phyloP scores from a whole-genome alignment of 805 yeast genomes.

The Hermanozyma aechmeae region DNA sequence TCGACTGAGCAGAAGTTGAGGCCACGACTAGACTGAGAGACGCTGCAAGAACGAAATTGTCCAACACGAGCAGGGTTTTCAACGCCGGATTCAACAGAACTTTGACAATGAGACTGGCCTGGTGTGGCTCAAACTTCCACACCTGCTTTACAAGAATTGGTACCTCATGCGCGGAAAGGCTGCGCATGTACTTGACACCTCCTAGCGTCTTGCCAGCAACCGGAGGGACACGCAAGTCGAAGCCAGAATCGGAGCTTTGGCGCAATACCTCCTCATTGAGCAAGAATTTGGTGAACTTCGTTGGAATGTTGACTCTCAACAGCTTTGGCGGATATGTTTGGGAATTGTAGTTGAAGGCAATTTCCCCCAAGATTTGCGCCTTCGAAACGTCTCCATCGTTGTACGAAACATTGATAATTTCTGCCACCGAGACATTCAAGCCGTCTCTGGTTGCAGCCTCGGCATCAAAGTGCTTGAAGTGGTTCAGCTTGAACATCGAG shows the following conservation, averaged over 20 bases:
- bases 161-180: constrained; percentile 32
- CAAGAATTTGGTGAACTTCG: constrained; percentile 42
- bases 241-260: constrained; percentile 21
- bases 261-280: constrained; percentile 29
- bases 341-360: constrained; percentile 62
- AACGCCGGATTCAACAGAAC: constrained; percentile 47
- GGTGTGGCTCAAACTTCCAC: constrained; percentile 83
- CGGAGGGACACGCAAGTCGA: constrained; percentile 35
- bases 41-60: constrained; percentile 55
- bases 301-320: constrained; percentile 30
- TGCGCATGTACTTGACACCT: constrained; percentile 66
- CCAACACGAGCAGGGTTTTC: constrained; percentile 33
- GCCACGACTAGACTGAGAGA: constrained; percentile 51
- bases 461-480: constrained; percentile 24
- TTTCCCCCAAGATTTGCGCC: constrained; percentile 71
- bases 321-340: constrained; percentile 5
- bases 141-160: constrained; percentile 73
- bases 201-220: constrained; percentile 63
- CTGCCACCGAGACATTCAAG: constrained; percentile 78
- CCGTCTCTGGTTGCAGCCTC: constrained; percentile 29
- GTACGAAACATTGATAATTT: constrained; percentile 66
- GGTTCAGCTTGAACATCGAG: constrained; percentile 40
- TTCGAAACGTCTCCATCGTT: constrained; percentile 54
- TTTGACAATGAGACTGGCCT: constrained; percentile 76
- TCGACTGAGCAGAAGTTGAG: constrained; percentile 69